phyloP scores from a whole-genome alignment of 805 yeast genomes.

The Yamadazyma laniorum region DNA sequence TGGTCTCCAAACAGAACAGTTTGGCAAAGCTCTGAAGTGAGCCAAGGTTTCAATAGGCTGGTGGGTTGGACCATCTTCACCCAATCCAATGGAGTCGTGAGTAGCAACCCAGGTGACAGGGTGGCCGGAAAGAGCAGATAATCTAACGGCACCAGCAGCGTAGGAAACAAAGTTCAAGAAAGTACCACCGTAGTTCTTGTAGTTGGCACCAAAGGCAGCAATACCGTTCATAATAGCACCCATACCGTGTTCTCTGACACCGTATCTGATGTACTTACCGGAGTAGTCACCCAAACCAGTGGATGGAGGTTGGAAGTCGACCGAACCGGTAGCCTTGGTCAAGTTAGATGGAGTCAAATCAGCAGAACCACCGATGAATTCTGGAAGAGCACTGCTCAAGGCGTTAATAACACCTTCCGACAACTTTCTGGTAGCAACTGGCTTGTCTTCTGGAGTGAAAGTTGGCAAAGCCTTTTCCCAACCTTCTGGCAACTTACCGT shows the following conservation, averaged over 20 bases:
- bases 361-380: constrained; percentile 95
- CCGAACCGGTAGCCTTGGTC: constrained; percentile 81
- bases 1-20: constrained; percentile 84
- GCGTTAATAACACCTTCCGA: constrained; percentile 74
- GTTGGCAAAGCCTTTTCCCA: constrained; percentile 80
- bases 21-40: constrained; percentile 81
- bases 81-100: constrained; percentile 85
- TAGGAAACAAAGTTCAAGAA: constrained; percentile 88
- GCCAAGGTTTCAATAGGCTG: constrained; percentile 88
- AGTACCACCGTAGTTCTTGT: constrained; percentile 93
- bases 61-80: constrained; percentile 93
- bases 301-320: constrained; percentile 87
- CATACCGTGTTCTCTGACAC: constrained; percentile 99
- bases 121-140: constrained; percentile 77
- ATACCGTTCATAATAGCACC: constrained; percentile 98
- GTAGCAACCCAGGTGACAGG: constrained; percentile 87
- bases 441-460: constrained; percentile 72
- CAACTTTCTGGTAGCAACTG: constrained; percentile 91
- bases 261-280: constrained; percentile 94
- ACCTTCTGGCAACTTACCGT: constrained; percentile 72
- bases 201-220: constrained; percentile 82
- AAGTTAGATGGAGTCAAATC: constrained; percentile 95
- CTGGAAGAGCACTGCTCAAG: constrained; percentile 69
- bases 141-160: constrained; percentile 84
- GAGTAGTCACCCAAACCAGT: constrained; percentile 78